Conservation (phyloP, 441 rosid species). For the Populus hybrid region DNA sequence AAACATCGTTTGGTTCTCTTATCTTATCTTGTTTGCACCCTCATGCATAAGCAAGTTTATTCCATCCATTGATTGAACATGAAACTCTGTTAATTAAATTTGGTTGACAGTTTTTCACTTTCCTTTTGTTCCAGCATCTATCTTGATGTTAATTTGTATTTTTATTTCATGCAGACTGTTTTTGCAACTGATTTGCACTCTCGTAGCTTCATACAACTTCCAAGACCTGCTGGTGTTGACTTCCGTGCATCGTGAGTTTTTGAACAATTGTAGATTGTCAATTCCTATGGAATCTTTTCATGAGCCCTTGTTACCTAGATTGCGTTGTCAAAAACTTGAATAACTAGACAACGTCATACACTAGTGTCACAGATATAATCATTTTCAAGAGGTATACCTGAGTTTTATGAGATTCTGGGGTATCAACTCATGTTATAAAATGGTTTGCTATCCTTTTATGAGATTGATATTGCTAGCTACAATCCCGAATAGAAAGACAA, state of each 20-base stretch:
- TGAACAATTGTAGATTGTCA: not conserved
- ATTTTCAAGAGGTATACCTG: not conserved
- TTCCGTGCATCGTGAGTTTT: constrained; percentile 92
- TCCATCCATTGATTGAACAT: not conserved
- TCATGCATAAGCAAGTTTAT: not conserved
- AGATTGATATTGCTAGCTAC: not conserved
- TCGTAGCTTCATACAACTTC: constrained; percentile 81
- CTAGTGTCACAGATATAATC: not conserved
- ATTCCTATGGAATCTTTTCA: not conserved
- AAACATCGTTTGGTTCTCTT: not conserved
- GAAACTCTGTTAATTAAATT: not conserved
- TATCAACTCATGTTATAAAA: not conserved
- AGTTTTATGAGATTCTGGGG: not conserved
- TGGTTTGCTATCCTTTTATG: not conserved
- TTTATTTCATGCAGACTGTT: constrained; percentile 60
- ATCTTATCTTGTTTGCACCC: not conserved
- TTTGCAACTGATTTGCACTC: constrained; percentile 92
- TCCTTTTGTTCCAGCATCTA: not conserved
- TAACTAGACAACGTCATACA: not conserved
- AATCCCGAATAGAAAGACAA: not conserved
- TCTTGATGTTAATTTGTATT: constrained; percentile 12
- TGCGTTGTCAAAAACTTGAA: not conserved
- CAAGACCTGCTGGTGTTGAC: constrained; percentile 92
- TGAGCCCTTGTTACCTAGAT: not conserved
- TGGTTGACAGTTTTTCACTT: not conserved